Percentiles rank a stretch among this genome's conserved stretches.
Conservation (phyloP, 169 alveolate species). For the Eimeria acervulina region DNA sequence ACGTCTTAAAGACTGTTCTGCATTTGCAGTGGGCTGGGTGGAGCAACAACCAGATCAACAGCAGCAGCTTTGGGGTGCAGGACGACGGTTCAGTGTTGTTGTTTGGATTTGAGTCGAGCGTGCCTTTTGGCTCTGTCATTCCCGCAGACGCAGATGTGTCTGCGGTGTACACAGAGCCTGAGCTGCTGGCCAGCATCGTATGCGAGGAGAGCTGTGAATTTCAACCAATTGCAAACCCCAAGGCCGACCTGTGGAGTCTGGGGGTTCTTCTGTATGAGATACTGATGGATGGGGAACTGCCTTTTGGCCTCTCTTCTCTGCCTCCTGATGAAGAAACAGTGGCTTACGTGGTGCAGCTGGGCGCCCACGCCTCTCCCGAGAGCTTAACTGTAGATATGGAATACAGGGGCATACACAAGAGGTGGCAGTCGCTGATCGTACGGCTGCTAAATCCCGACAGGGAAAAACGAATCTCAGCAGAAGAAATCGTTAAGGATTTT, state of each 20-base stretch:
- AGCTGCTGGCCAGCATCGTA: not conserved
- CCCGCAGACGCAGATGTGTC: conserved; percentile 3
- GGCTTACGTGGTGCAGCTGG: not conserved
- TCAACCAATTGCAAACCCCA: not conserved
- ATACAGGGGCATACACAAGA: not conserved
- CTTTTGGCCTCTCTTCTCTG: not conserved
- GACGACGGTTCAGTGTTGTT: not conserved
- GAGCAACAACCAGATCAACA: conserved; percentile 40
- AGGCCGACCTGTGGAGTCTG: conserved; percentile 49
- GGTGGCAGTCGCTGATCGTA: conserved; percentile 2
- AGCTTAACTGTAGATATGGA: not conserved
- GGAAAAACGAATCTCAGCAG: not conserved
- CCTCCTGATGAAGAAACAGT: not conserved
- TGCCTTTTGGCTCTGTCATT: not conserved
- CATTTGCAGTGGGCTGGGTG: conserved; percentile 29
- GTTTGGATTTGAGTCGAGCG: conserved; percentile 38
- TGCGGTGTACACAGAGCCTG: conserved; percentile 18
- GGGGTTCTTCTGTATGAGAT: conserved; percentile 34
- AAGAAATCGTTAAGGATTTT: not conserved
- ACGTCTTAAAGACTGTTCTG: conserved; percentile 14
- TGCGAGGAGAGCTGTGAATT: not conserved
- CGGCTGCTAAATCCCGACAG: conserved; percentile 11
- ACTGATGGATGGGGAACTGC: conserved; percentile 57
- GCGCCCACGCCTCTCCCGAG: not conserved
- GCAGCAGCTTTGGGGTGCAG: not conserved